These are phyloP conservation scores for Termitomyces sp. DNA, from an alignment of 1,284 basidiomycete genomes.

Conservation along the genomic window DNA sequence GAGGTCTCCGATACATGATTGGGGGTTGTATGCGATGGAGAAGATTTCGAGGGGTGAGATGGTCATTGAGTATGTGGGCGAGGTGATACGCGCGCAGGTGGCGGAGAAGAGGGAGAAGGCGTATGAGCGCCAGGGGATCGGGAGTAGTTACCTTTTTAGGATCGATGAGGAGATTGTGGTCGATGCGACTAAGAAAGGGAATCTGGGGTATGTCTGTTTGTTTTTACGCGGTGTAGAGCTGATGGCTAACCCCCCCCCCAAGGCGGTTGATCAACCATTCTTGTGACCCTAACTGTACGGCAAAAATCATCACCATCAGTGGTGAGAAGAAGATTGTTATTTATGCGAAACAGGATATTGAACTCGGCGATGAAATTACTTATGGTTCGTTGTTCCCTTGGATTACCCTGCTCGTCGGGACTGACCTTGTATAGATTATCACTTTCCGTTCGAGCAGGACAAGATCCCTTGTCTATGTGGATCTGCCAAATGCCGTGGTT, in stretches of 20 bases:
- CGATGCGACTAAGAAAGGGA: conserved; percentile 98
- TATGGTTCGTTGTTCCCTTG: conserved; percentile 67
- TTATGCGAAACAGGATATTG: conserved; percentile 92
- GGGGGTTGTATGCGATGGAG: conserved; percentile 96
- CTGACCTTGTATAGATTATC: conserved; percentile 49
- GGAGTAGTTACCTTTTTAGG: conserved; percentile 90
- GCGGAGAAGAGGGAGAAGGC: conserved; percentile 96
- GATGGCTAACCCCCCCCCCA: too few species aligned
- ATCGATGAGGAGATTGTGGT: conserved; percentile 92
- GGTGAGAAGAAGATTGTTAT: conserved; percentile 99
- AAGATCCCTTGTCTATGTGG: conserved; percentile 90
- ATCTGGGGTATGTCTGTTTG: conserved; percentile 74
- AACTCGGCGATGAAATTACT: conserved; percentile 92
- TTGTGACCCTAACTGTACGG: conserved; percentile 96
- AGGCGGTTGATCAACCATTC: conserved; percentile 94
- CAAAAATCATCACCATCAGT: conserved; percentile 98
- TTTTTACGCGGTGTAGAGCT: background rate
- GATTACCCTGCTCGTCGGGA: conserved; percentile 1
- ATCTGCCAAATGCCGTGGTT: conserved; percentile 82
- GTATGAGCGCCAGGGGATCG: conserved; percentile 94
- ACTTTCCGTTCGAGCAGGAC: conserved; percentile 90
- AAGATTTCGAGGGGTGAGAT: conserved; percentile 93
- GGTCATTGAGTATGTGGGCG: conserved; percentile 99
- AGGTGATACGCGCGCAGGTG: conserved; percentile 92
- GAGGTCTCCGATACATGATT: conserved; percentile 95